Percentiles rank a stretch among this genome's conserved stretches.
Evolutionary conservation across 345 rosid species (phyloP).

Genomic region (Salix viminalis): DNA sequence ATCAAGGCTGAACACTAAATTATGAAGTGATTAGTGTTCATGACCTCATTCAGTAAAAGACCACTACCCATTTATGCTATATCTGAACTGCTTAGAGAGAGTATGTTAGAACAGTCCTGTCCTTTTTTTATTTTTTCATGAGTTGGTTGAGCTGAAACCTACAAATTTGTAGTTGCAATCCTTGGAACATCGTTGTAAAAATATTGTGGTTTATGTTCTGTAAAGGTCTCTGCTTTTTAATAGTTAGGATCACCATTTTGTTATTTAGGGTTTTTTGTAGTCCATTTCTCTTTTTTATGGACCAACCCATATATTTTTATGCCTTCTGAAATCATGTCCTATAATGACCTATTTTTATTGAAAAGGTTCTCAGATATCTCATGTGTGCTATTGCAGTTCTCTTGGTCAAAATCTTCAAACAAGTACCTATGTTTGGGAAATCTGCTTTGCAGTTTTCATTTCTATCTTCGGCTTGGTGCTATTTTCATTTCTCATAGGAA

Average conservation of each 20-base stretch:
- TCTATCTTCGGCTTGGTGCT: conserved; percentile 68
- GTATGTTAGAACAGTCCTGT: neutral
- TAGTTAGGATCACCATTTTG: neutral
- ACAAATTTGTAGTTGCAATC: neutral
- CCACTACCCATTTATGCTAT: neutral
- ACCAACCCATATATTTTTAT: neutral
- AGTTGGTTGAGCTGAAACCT: neutral
- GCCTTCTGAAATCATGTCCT: neutral
- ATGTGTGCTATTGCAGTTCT: conserved; percentile 35
- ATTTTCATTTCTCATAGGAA: conserved; percentile 75
- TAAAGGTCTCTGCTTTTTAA: neutral
- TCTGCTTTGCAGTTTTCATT: conserved; percentile 58
- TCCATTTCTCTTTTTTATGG: neutral
- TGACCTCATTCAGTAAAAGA: neutral
- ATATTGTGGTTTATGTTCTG: neutral
- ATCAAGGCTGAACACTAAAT: neutral
- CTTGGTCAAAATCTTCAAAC: conserved; percentile 75
- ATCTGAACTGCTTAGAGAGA: neutral
- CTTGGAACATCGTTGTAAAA: neutral
- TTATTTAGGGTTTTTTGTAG: neutral
- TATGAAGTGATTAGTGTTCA: neutral
- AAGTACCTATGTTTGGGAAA: conserved; percentile 68
- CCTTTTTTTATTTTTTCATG: neutral
- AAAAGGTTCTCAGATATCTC: conserved; percentile 1
- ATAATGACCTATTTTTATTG: neutral